A percentile compares a stretch with the other conserved stretches of the same genome.
These are phyloP conservation scores for Oidiodendron maius DNA, from an alignment of 495 filamentous ascomycete species.

Conservation along the genomic window DNA sequence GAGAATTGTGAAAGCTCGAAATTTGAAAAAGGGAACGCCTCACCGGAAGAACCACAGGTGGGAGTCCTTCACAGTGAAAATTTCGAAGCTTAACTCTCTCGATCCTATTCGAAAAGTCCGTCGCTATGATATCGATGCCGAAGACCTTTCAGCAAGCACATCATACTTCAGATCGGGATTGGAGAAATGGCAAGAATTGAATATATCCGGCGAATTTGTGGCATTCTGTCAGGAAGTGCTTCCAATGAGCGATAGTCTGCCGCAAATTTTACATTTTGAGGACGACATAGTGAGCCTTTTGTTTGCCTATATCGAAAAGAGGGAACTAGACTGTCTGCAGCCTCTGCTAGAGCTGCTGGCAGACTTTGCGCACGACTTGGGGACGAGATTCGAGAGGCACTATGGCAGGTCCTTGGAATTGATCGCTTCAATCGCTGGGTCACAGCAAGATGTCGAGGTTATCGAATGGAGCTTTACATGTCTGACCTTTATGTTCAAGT, in stretches of 20 bases:
- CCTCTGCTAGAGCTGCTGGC: constrained; percentile 78
- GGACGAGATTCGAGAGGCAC: constrained; percentile 80
- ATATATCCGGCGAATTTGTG: constrained; percentile 74
- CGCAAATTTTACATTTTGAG: constrained; percentile 84
- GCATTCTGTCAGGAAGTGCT: constrained; percentile 65
- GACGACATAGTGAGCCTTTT: constrained; percentile 75
- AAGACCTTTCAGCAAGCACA: constrained; percentile 54
- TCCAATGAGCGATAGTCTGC: constrained; percentile 79
- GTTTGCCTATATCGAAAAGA: constrained; percentile 68
- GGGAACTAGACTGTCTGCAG: constrained; percentile 71
- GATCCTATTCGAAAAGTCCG: constrained; percentile 86
- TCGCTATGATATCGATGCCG: constrained; percentile 71
- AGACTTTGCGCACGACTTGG: constrained; percentile 88
- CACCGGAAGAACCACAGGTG: constrained; percentile 80
- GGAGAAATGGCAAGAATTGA: constrained; percentile 85
- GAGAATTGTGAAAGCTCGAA: constrained; percentile 58
- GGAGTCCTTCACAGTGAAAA: constrained; percentile 88
- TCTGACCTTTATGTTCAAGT: constrained; percentile 95
- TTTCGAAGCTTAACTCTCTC: constrained; percentile 80
- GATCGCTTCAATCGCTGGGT: constrained; percentile 48
- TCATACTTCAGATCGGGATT: constrained; percentile 80
- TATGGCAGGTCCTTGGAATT: constrained; percentile 66
- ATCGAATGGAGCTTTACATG: constrained; percentile 96
- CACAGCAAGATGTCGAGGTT: constrained; percentile 58
- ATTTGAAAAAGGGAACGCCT: constrained; percentile 60